These are phyloP conservation scores for Schrenkiella parvula DNA, from an alignment of 345 rosid species.

Conservation along the genomic window DNA sequence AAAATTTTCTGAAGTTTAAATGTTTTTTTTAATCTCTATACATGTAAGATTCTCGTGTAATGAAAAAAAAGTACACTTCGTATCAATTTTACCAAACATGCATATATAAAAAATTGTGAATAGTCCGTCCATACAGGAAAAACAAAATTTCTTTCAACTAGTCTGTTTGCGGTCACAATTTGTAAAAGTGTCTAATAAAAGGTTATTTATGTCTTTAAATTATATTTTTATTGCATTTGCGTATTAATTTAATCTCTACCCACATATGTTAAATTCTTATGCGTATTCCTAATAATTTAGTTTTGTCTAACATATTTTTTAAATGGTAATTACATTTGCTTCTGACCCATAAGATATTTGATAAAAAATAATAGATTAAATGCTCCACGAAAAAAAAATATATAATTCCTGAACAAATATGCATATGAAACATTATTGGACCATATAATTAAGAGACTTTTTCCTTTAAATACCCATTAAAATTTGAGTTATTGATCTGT, in stretches of 20 bases:
- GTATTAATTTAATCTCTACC: not conserved
- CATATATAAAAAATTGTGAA: no score
- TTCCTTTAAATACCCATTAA: not conserved
- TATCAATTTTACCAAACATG: no score
- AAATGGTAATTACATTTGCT: not conserved
- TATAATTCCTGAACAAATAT: not conserved
- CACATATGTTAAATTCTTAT: not conserved
- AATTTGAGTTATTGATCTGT: not conserved
- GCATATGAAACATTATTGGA: not conserved
- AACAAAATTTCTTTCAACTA: no score
- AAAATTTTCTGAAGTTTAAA: no score
- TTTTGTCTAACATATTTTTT: not conserved
- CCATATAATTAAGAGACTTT: not conserved
- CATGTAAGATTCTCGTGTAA: no score
- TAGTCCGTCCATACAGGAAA: no score
- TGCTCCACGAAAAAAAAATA: not conserved
- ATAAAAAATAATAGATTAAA: not conserved
- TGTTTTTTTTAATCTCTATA: no score
- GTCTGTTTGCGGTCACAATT: no score
- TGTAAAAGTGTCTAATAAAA: not conserved
- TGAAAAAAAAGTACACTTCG: no score
- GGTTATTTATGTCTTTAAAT: not conserved
- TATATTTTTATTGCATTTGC: not conserved
- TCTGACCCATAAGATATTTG: not conserved
- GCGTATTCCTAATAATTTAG: not conserved